Conservation (phyloP, 2,329 filamentous ascomycete species). For the Sclerotinia trifoliorum region DNA sequence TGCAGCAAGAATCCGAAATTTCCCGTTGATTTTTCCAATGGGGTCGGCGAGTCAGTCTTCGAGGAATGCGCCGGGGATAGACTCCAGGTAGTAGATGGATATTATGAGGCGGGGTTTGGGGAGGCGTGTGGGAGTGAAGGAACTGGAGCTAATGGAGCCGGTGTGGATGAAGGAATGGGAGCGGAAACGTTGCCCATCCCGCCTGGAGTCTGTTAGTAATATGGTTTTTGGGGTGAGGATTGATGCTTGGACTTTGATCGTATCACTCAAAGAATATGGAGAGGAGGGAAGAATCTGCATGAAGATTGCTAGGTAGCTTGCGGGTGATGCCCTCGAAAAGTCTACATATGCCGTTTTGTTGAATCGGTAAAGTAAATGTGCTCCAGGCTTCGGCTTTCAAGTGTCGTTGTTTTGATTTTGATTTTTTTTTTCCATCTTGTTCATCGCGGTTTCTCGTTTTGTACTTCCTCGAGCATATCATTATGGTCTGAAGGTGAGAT, state of each 20-base stretch:
- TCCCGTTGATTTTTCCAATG: constrained; percentile 52
- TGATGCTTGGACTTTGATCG: constrained; percentile 45
- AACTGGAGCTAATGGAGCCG: constrained; percentile 44
- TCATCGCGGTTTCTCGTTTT: too few relatives aligned
- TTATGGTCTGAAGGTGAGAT: not conserved
- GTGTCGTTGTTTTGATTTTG: not conserved
- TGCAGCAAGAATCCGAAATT: constrained; percentile 45
- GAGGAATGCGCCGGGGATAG: too few relatives aligned
- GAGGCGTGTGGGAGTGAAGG: constrained; percentile 24
- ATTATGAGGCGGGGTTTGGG: not conserved
- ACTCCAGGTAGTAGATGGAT: constrained; percentile 37
- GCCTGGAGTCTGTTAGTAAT: not conserved
- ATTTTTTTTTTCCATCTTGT: not conserved
- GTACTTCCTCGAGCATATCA: not conserved
- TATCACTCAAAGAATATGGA: constrained; percentile 48
- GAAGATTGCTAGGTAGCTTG: not conserved
- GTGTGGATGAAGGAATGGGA: constrained; percentile 44
- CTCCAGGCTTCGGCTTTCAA: too few relatives aligned
- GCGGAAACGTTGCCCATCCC: constrained; percentile 53
- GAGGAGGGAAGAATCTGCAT: constrained; percentile 25
- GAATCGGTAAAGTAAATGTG: not conserved
- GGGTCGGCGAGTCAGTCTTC: constrained; percentile 51
- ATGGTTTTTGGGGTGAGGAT: not conserved
- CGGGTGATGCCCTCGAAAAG: not conserved
- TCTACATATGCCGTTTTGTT: not conserved